Evolutionary conservation across 1,139 yeast genomes (phyloP).

Genomic region (Kodamaea alishanica): DNA sequence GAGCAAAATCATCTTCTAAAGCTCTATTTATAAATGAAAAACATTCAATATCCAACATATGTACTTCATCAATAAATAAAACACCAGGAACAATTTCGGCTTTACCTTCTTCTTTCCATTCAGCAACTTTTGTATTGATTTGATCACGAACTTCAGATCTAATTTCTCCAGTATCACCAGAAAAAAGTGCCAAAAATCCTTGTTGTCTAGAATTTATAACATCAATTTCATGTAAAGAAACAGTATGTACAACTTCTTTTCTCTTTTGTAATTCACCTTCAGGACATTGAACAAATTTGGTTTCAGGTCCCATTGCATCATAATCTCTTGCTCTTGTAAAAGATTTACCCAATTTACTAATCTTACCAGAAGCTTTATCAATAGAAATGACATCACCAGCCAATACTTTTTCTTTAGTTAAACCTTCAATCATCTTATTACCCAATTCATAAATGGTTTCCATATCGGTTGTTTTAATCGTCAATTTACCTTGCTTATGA

Average conservation of each 20-base stretch:
- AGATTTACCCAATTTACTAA: conserved; percentile 90
- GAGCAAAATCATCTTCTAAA: conserved; percentile 93
- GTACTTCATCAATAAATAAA: conserved; percentile 95
- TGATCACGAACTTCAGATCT: conserved; percentile 95
- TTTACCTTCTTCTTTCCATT: conserved; percentile 99
- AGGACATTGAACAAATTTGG: conserved; percentile 96
- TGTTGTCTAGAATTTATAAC: conserved; percentile 97
- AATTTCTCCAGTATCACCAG: conserved; percentile 98
- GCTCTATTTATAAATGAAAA: conserved; percentile 95
- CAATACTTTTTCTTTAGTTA: conserved; percentile 89
- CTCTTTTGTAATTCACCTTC: conserved; percentile 97
- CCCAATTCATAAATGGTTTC: conserved; percentile 97
- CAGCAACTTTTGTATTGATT: conserved; percentile 93
- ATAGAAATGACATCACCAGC: conserved; percentile 97
- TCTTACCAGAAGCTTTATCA: conserved; percentile 93
- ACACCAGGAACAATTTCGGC: conserved; percentile 99
- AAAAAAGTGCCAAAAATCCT: conserved; percentile 92
- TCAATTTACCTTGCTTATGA: conserved; percentile 95
- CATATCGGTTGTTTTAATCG: conserved; percentile 98
- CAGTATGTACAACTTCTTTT: conserved; percentile 93
- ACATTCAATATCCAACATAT: conserved; percentile 97
- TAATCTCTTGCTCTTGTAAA: conserved; percentile 95
- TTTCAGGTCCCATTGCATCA: conserved; percentile 99
- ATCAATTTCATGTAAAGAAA: conserved; percentile 94
- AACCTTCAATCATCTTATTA: conserved; percentile 93